Conservation (phyloP, 495 filamentous ascomycete genomes). For the Glonium stellatum region DNA sequence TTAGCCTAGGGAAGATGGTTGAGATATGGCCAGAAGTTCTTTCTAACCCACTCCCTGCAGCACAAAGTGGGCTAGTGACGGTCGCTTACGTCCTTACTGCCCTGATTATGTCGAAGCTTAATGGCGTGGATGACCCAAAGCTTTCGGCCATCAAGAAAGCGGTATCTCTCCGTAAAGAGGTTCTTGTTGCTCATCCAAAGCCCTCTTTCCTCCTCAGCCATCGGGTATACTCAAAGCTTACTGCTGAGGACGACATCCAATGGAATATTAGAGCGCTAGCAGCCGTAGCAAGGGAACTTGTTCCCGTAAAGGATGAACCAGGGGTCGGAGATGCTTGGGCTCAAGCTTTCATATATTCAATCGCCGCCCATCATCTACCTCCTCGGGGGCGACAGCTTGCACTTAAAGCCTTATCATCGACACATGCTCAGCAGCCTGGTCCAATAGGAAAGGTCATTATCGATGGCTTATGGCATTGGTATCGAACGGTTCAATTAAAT, state of each 20-base stretch:
- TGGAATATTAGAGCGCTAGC: slow-evolving; percentile 70
- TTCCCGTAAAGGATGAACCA: slow-evolving; percentile 5
- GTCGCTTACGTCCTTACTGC: slow-evolving; percentile 68
- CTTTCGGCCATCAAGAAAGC: slow-evolving; percentile 49
- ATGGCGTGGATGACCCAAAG: slow-evolving; percentile 39
- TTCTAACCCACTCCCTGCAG: slow-evolving; percentile 65
- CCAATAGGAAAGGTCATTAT: slow-evolving; percentile 54
- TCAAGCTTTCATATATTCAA: slow-evolving; percentile 71
- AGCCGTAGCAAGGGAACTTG: slow-evolving; percentile 45
- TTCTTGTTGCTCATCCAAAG: slow-evolving; percentile 60
- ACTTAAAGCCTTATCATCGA: slow-evolving; percentile 47
- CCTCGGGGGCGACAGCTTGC: slow-evolving; percentile 54
- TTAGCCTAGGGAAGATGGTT: slow-evolving; percentile 58
- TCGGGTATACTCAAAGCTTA: slow-evolving; percentile 72
- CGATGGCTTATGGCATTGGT: slow-evolving; percentile 77
- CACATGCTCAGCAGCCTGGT: slow-evolving; percentile 50
- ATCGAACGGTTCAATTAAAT: slow-evolving; percentile 50
- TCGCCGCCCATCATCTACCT: slow-evolving; percentile 53
- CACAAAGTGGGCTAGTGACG: slow-evolving; percentile 68
- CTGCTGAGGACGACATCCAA: slow-evolving; percentile 59
- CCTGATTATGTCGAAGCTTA: slow-evolving; percentile 45
- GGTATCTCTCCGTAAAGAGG: slow-evolving; percentile 52
- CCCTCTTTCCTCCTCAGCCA: slow-evolving; percentile 79
- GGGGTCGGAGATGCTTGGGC: slow-evolving; percentile 56
- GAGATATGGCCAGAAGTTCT: slow-evolving; percentile 68